Evolutionary conservation across 768 basidiomycete genomes (phyloP).

Genomic region (Russula virescens): DNA sequence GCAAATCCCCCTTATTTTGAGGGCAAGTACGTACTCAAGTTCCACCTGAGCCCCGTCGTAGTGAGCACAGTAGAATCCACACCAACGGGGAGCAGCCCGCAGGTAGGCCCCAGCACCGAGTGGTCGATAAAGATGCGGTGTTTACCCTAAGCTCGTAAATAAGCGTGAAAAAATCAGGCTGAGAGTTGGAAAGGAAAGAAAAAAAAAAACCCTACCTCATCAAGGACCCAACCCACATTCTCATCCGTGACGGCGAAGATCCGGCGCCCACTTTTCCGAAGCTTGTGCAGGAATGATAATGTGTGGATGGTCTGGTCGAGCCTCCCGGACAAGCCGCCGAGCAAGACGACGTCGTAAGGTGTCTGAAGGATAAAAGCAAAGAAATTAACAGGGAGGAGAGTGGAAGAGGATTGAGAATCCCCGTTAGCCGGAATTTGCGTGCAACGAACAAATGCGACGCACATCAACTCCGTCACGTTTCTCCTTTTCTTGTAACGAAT

Average conservation of each 20-base stretch:
- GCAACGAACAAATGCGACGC: constrained; percentile 11
- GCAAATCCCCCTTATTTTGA: neutral
- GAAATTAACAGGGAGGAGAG: too few relatives aligned
- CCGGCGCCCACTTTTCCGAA: constrained; percentile 51
- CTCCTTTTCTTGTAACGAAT: constrained; percentile 56
- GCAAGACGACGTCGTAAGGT: constrained; percentile 65
- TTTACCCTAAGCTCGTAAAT: constrained; percentile 54
- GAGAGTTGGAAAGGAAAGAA: neutral
- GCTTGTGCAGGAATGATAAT: constrained; percentile 76
- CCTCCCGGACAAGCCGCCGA: constrained; percentile 87
- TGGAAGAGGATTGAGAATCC: too few relatives aligned
- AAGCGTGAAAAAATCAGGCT: neutral
- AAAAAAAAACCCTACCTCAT: constrained; percentile 45
- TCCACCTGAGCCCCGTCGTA: constrained; percentile 85
- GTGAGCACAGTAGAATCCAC: constrained; percentile 69
- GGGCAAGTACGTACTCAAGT: constrained; percentile 53
- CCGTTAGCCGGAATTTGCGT: too few relatives aligned
- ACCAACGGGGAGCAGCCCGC: constrained; percentile 92
- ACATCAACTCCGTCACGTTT: constrained; percentile 36
- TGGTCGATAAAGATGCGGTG: constrained; percentile 78
- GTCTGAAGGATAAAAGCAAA: neutral
- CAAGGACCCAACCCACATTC: constrained; percentile 85
- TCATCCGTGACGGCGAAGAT: constrained; percentile 86
- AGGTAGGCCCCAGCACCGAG: constrained; percentile 71
- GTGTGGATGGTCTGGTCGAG: constrained; percentile 94